Conservation (phyloP, 2,329 filamentous ascomycete species). For the Colletotrichum liaoningense region DNA sequence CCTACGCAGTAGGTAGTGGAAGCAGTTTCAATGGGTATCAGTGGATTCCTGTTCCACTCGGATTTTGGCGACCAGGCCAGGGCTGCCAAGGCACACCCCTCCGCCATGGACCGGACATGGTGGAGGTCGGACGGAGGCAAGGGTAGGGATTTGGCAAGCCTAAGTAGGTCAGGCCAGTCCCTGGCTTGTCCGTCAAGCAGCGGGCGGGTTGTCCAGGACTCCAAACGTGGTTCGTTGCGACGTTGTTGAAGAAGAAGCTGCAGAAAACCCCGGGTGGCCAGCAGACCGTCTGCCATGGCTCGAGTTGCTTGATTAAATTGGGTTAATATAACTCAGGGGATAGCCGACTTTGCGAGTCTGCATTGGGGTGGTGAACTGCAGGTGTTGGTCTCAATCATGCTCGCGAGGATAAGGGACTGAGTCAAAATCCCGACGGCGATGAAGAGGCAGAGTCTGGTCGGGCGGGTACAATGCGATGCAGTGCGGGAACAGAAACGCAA, state of each 20-base stretch:
- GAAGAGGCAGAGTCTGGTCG: slow-evolving; percentile 3
- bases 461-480: slow-evolving; percentile 12
- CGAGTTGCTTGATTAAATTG: slow-evolving; percentile 22
- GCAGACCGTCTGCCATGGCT: slow-evolving; percentile 7
- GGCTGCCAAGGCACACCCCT: background rate
- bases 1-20: no score
- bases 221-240: slow-evolving; percentile 19
- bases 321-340: slow-evolving; percentile 32
- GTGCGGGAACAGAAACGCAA: slow-evolving; percentile 9
- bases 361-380: background rate
- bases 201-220: slow-evolving; percentile 16
- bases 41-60: slow-evolving; percentile 1
- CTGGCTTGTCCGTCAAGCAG: slow-evolving; percentile 12
- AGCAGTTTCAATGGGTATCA: slow-evolving; percentile 4
- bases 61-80: slow-evolving; percentile 5
- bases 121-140: background rate
- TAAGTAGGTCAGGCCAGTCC: slow-evolving; percentile 7
- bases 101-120: background rate
- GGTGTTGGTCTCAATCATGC: slow-evolving; percentile 2
- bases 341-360: background rate
- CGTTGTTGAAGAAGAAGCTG: slow-evolving; percentile 28
- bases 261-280: slow-evolving; percentile 4
- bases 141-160: background rate
- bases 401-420: slow-evolving; percentile 2
- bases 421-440: slow-evolving; percentile 26